Base-by-base conservation (phyloP, 139 green algal species). In the Desmodesmus armatus region DNA sequence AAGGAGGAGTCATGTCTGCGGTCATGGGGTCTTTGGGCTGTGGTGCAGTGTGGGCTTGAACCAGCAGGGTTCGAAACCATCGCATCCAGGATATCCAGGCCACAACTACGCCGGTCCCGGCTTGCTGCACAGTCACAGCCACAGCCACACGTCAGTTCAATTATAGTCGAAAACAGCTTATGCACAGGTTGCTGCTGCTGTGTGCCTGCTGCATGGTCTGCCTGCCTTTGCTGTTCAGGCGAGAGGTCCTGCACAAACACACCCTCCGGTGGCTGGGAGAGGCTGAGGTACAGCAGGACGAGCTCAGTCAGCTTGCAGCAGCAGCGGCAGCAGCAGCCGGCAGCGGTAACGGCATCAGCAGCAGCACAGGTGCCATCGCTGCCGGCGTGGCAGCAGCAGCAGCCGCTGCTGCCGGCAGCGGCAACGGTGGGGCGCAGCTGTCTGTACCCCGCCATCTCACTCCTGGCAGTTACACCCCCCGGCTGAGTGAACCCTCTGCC, bases 371-470 rank as follows among this genome's bases (percentile, higher is more conserved):
- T 69, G 27, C n/a, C n/a, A n/a, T 69, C 3, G 60, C 60, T 39
- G 60, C 60, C 35, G 60, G 35, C 5, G 60, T 15, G 13, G 58
- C 66, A 49, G 66, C 66, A 74, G 66, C 66, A 74, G 66, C 66
- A 74, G 66, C 66, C 44, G 66, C 21, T 49, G 66, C 21, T 69
- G 60, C n/a, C 7, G 19, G 1, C 15, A 5, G 66, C 35, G 44
- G 33, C 11, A 4, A 43, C 11, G 29, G 3, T 49, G 66, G 66
- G 1, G 35, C 66, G 33, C 35, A n/a, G n/a, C n/a, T n/a, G n/a
- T n/a, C 60, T 69, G 60, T 33, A 69, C 60, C 23, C 27, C 25
- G 72, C 15, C 86, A 90, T 13, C 27, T 90, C 31, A 44, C 77
- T 17, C 81, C 86, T 6, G 69, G 73, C 21, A 44, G n/a, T 27